Percentiles rank a stretch among this genome's conserved stretches.
Evolutionary conservation across 2,329 filamentous ascomycete species (phyloP).

Genomic region (Alternaria sp.): DNA sequence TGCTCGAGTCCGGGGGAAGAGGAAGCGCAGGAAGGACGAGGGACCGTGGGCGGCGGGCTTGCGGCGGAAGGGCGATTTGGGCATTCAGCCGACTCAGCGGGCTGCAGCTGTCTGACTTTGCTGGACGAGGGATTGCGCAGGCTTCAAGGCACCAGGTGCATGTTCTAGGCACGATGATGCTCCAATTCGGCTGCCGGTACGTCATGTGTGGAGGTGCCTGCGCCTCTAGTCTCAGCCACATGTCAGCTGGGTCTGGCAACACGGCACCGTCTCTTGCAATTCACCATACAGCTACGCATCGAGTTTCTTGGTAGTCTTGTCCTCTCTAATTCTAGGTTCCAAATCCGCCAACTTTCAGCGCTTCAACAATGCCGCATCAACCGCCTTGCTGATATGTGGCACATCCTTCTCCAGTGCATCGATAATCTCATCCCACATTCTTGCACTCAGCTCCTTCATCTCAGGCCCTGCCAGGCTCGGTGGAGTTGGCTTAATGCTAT

Average conservation of each 20-base stretch:
- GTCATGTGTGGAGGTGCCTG: constrained; percentile 21
- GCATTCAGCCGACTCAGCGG: constrained; percentile 37
- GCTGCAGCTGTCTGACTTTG: constrained; percentile 17
- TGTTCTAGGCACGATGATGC: constrained; percentile 13
- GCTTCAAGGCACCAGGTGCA: constrained; percentile 5
- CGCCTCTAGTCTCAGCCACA: constrained; percentile 7
- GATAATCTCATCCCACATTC: constrained; percentile 46
- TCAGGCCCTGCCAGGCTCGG: constrained; percentile 38
- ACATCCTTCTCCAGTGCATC: constrained; percentile 40
- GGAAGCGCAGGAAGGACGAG: constrained; percentile 63
- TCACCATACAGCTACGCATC: background rate
- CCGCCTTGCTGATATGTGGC: constrained; percentile 15
- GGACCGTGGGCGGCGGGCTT: constrained; percentile 39
- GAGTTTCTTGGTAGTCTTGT: background rate
- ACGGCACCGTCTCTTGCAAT: background rate
- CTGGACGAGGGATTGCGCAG: constrained; percentile 10
- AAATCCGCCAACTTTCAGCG: background rate
- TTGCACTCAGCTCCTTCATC: constrained; percentile 37
- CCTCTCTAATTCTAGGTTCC: background rate
- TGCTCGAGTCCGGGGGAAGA: constrained; percentile 70
- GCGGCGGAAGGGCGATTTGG: constrained; percentile 39
- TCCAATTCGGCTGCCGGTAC: constrained; percentile 14
- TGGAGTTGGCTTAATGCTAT: constrained; percentile 39
- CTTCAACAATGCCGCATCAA: constrained; percentile 14
- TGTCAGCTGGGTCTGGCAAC: background rate